Evolutionary conservation across 106 monocot genomes (phyloP), one percentile per base, ranked within the genome.

Genomic region (Dendrobium chrysotoxum): DNA sequence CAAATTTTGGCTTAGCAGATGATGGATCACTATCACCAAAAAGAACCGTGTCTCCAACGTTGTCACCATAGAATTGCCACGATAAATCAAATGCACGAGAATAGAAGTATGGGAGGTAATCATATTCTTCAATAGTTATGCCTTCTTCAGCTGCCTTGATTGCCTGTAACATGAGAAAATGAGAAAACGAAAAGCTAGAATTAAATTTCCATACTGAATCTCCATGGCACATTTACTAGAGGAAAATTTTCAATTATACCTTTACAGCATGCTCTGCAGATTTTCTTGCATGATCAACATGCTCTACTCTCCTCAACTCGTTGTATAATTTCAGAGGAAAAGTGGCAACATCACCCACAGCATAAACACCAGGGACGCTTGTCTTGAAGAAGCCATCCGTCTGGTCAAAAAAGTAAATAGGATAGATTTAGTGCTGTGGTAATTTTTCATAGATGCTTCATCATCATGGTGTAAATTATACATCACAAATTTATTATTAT

Each of bases 51-150:
- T 92, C 89, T 18, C 91, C 89, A 11, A 84, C 87, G 57, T 89
- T 92, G 82, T 89, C 91, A 1, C 91, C 89, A 47, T 92, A 92
- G 83, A 92, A 92, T 70, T 92, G 91, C 91, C 91, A 87, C 0
- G 91, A 87, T 9, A 92, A 75, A 80, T 89, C 77, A 15, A 89
- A 92, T 30, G 89, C 53, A 21, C 91, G 89, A 7, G 91, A 92
- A 57, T 92, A 92, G 82, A 92, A 92, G 57, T 68, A 89, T 7
- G 91, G 91, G 9, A 92, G 91, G 45, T 91, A 92, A 50, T 92
- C 89, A 41, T 89, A 92, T 78, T 85, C 87, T 47, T 87, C 89
- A 0, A 87, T 41, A 4, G 54, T 28, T 65, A 77, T 76, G 13
- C 83, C 86, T 76, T 75, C 75, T 65, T 89, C 91, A 20, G 75